Base-by-base conservation (phyloP, 2,329 filamentous ascomycete species). In the Didymella pinodella region DNA sequence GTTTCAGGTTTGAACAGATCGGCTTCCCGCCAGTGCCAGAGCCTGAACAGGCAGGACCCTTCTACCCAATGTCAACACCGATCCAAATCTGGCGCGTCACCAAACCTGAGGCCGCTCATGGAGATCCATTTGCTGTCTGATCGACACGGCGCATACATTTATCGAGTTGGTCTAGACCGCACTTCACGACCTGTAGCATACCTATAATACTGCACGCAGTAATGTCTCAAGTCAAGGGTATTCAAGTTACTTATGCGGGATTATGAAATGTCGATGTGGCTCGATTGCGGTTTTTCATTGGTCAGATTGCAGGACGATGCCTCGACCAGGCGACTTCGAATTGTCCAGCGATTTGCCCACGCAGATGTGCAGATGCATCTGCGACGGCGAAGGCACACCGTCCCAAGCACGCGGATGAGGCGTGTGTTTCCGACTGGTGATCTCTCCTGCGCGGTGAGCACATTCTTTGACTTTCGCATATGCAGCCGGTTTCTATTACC, bases 61-160 rank as follows among this genome's bases (percentile, higher is more conserved):
- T 90, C 68, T 90, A 89, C 75, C 82, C 79, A 62, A 84, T 86
- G 55, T 64, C 77, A n/a, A 83, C 85, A 4, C 83, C 84, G 5
- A 88, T 90, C 62, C 83, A 83, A 64, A 84, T 90, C 49, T 85
- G 80, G 71, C 71, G 69, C 59, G 78, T 83, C 62, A 75, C 68
- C 29, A 72, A 65, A 61, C 55, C 49, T 44, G 66, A 65, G 59
- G 47, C 51, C 48, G 53, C 53, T 28, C 36, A 34, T 34, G 49
- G 59, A 48, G 68, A 74, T 40, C 53, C 63, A 48, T 75, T 74
- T 59, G 62, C 68, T 50, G 59, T 72, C 47, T 75, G 65, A 71
- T 60, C 57, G 56, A 45, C 50, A 53, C 34, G 46, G 41, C 34
- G 31, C 20, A 18, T 29, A 40, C 22, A 34, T 43, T 54, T 62